Base-by-base conservation (phyloP, 108 stramenopile genomes). In the Pseudonitzschia multistriata region DNA sequence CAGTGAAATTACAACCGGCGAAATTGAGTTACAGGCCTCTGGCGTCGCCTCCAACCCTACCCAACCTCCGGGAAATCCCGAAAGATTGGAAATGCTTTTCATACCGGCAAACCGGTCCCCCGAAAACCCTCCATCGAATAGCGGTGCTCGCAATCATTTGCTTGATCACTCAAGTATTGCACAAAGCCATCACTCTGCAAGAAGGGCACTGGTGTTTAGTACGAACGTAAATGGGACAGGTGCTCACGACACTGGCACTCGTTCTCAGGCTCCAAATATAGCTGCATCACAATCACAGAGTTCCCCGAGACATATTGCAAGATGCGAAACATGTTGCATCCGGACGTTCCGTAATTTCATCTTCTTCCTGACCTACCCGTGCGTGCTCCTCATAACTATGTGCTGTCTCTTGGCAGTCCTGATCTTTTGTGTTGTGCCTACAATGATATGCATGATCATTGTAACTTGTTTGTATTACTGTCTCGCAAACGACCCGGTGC, bases 381-480 rank as follows among this genome's bases (percentile, higher is more conserved):
- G 49, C 59, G 61, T 75, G 60, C 59, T 68, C 61, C 13, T 75
- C 24, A 28, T 69, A n/a, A 62, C 67, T 13, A 21, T 68, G 13
- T 3, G 30, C 0, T 27, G 36, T 19, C 42, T 76, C 21, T 5
- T 70, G 7, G 6, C 70, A 3, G 54, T 76, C 22, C 29, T 66
- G 15, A 62, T 34, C 35, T 70, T 76, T 49, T 76, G 75, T 25
- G 36, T 76, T 37, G 53, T 76, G 40, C 69, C 69, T 60, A 64
- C 69, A 13, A 19, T 76, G 28, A 11, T 70, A 3, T 57, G 24
- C 25, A 53, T 63, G 55, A 27, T 30, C 15, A 27, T 76, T 15
- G 69, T 29, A 19, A 45, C 70, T 40, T 70, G 68, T 31, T 40
- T 70, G 15, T 76, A 76, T 33, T 76, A 76, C 37, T 70, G 68